Evolutionary conservation across 2,329 filamentous ascomycete species (phyloP), one percentile per base, ranked within the genome.

Genomic region (Aspergillus spinulosporus): DNA sequence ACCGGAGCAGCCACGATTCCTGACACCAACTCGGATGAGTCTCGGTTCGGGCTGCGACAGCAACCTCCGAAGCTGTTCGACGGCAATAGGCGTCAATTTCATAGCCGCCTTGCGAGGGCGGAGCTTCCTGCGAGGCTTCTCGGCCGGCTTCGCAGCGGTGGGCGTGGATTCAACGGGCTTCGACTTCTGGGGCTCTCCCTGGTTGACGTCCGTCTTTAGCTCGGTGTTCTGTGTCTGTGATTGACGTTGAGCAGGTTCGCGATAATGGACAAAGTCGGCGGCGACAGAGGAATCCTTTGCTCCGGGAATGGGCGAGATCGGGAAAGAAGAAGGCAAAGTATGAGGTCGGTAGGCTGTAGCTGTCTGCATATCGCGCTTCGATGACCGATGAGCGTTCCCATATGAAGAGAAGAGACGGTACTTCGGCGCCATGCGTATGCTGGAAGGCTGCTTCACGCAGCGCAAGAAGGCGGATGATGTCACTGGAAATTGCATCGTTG

Each of bases 1-100:
- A 12, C 94, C 94, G 51, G 92, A 97, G 75, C 94, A 99, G 7
- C 94, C 94, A 62, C 91, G 84, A 74, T 96, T 97, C 74, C 88
- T 91, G 59, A 97, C 94, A 9, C 94, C 92, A 4, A 99, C 90
- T 66, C 94, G 88, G 72, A 99, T 96, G 62, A 96, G 82, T 77
- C 96, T 96, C 2, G 92, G 92, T 28, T 94, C 86, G 0, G 94
- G 94, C 67, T 92, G 88, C 59, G 92, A 85, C 5, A 97, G 82
- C 37, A 99, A 77, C 14, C 82, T 81, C 56, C 85, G 85, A 34
- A 99, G 80, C 66, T 96, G 92, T 46, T 86, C 80, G 2, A 96
- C 88, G 0, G 94, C 94, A 1, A 86, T 78, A 0, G 89, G 84
- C 0, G 92, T 92, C 26, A 99, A 82, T 64, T 85, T 90, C 80